Base-by-base conservation (phyloP, 2,329 filamentous ascomycete species). In the Ophiosphaerella herpotricha region DNA sequence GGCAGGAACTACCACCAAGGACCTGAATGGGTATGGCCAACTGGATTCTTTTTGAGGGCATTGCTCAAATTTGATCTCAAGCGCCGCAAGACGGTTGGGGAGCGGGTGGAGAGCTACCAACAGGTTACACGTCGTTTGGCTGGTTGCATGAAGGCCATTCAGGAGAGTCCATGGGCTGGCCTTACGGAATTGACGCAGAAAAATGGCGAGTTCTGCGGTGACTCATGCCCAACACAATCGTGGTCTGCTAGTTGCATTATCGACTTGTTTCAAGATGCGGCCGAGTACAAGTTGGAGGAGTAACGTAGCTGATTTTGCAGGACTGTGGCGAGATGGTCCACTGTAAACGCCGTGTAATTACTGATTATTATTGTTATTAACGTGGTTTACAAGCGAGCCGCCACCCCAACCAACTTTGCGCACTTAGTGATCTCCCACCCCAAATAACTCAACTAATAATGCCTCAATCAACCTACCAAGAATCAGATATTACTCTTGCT, bases 1-100 rank as follows among this genome's bases (percentile, higher is more conserved):
- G 94, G 94, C 42, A 83, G 94, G 48, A 99, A 97, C 75, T 99
- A 99, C 76, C 94, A 99, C 74, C 93, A 97, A 73, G 94, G 94
- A 4, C 95, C 94, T 0, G 94, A 99, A 73, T 99, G 94, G 94
- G 78, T 97, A 21, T 99, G 94, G 94, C 95, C 93, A 0, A 93
- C 91, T 1, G 94, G 94, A 4, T 99, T 91, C 79, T 99, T 96
- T 80, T 80, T 97, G 18, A 86, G 95, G 41, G 94, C 94, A 1
- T 78, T 99, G 58, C 82, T 99, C 56, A 89, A 91, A 72, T 97
- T 97, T 66, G 91, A 97, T 70, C 77, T 97, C 42, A 81, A 83
- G 77, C 81, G 91, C 26, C 82, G 90, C 41, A 81, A 82, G 55
- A 84, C 80, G 1, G 70, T 76, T 4, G 83, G 90, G 64, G 90